Conservation (phyloP, 106 monocot genomes). For the Dendrobium nobile region DNA sequence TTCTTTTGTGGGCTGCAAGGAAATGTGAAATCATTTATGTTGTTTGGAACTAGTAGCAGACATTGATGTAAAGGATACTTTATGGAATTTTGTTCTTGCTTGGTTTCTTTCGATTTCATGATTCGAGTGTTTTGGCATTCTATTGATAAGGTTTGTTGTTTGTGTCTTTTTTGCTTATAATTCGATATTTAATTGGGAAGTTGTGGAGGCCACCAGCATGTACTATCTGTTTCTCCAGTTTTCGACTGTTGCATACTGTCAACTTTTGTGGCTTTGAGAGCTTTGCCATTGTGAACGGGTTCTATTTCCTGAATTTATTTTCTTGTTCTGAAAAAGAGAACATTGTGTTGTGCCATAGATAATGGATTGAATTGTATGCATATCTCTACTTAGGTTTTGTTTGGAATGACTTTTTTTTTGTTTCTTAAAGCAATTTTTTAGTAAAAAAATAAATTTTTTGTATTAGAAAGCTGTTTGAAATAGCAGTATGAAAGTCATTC, state of each 20-base stretch:
- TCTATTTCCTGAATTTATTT: not conserved
- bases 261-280: not conserved
- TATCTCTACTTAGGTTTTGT: too few relatives aligned
- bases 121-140: not conserved
- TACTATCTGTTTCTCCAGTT: not conserved
- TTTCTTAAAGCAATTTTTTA: too few relatives aligned
- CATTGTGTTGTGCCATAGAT: too few relatives aligned
- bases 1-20: not conserved
- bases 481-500: too few relatives aligned
- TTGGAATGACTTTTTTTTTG: too few relatives aligned
- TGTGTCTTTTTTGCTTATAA: not conserved
- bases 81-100: not conserved
- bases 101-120: conserved; percentile 2
- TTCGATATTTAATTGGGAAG: not conserved
- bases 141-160: not conserved
- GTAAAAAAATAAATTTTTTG: too few relatives aligned
- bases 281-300: not conserved
- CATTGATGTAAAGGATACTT: not conserved
- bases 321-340: not conserved
- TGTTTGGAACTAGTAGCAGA: not conserved
- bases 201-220: not conserved
- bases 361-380: too few relatives aligned
- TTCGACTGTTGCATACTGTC: not conserved
- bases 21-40: not conserved
- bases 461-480: too few relatives aligned